Percentiles rank a stretch among this genome's conserved stretches.
Evolutionary conservation across 192 early-diverging fungal genomes (phyloP).

Genomic region (Coemansia sp.): DNA sequence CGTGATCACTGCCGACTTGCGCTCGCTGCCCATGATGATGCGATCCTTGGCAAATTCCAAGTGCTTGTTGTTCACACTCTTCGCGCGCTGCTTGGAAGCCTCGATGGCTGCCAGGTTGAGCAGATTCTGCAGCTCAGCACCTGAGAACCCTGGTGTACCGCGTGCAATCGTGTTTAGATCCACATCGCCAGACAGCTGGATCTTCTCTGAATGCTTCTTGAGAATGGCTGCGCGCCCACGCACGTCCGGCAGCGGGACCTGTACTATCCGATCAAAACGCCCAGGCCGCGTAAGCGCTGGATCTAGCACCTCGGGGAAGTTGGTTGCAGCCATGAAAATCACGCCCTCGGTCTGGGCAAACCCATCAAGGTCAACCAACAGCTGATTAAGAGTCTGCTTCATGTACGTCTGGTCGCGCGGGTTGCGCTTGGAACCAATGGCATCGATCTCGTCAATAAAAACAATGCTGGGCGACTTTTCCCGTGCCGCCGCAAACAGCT

Average conservation of each 20-base stretch:
- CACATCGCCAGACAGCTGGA: conserved; percentile 70
- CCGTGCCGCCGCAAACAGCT: conserved; percentile 69
- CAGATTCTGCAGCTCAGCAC: conserved; percentile 97
- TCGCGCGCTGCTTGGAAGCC: conserved; percentile 79
- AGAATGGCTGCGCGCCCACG: conserved; percentile 91
- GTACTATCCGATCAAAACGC: conserved; percentile 92
- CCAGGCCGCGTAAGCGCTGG: conserved; percentile 96
- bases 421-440: conserved; percentile 92
- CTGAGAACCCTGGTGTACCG: conserved; percentile 98
- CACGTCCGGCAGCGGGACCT: conserved; percentile 96
- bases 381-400: conserved; percentile 98
- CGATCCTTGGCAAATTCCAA: conserved; percentile 98
- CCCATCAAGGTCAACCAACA: conserved; percentile 98
- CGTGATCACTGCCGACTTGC: conserved; percentile 87
- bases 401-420: conserved; percentile 94
- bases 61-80: conserved; percentile 72
- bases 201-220: conserved; percentile 82
- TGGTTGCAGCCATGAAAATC: conserved; percentile 98
- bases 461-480: conserved; percentile 82
- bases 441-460: conserved; percentile 99
- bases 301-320: conserved; percentile 95
- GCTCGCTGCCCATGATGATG: conserved; percentile 97
- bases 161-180: conserved; percentile 84
- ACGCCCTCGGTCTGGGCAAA: conserved; percentile 96
- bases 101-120: conserved; percentile 97